phyloP scores from a whole-genome alignment of 1,284 basidiomycete species.

The Fomitopsis betulina region DNA sequence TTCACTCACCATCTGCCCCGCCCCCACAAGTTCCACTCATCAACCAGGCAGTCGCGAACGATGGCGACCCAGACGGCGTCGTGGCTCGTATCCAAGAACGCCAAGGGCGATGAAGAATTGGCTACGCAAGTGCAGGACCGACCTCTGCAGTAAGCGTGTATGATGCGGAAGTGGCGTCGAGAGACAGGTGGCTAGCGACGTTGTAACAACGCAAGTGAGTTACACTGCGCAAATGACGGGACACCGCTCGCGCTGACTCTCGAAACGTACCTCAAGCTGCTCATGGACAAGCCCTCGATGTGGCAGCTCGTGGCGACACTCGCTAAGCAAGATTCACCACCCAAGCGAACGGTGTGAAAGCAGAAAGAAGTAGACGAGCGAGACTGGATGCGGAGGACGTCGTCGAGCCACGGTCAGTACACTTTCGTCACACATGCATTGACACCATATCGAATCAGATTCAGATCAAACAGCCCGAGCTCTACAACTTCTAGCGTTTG shows the following conservation, averaged over 20 bases:
- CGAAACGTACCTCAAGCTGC: slow-evolving; percentile 57
- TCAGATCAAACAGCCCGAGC: slow-evolving; percentile 48
- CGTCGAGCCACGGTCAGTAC: slow-evolving; percentile 55
- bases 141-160: slow-evolving; percentile 9
- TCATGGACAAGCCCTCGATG: slow-evolving; percentile 72
- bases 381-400: slow-evolving; percentile 74
- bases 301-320: slow-evolving; percentile 60
- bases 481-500: slow-evolving; percentile 53
- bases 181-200: slow-evolving; percentile 49
- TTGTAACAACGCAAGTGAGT: slow-evolving; percentile 73
- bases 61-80: slow-evolving; percentile 52
- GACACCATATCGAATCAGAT: slow-evolving; percentile 35
- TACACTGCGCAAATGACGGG: not conserved
- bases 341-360: slow-evolving; percentile 15
- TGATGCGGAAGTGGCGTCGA: slow-evolving; percentile 44
- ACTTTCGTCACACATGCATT: not conserved
- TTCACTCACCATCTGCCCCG: too few species aligned
- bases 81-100: slow-evolving; percentile 64
- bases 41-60: slow-evolving; percentile 49
- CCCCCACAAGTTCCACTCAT: too few species aligned
- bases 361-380: slow-evolving; percentile 32
- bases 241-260: slow-evolving; percentile 20
- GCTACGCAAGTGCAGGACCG: slow-evolving; percentile 13
- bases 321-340: slow-evolving; percentile 21
- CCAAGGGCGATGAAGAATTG: slow-evolving; percentile 35